Conservation (phyloP, 2,329 filamentous ascomycete species). For the Claviceps digitariae region DNA sequence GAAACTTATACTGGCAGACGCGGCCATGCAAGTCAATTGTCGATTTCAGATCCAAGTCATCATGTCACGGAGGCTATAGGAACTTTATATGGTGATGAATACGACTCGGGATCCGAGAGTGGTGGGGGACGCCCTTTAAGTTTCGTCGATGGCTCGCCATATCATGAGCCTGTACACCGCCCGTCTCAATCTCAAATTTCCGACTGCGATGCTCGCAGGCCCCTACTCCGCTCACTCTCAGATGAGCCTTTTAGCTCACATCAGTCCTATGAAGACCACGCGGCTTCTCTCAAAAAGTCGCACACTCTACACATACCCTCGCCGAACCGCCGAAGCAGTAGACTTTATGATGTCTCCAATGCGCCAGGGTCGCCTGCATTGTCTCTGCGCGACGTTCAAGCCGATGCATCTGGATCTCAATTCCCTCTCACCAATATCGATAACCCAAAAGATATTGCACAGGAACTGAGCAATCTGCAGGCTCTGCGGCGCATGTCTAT, state of each 20-base stretch:
- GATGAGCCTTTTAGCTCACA: conserved; percentile 24
- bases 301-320: conserved; percentile 27
- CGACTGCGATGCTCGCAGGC: conserved; percentile 24
- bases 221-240: conserved; percentile 31
- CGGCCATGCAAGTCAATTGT: conserved; percentile 44
- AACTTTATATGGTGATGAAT: conserved; percentile 72
- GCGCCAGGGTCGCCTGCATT: conserved; percentile 38
- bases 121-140: conserved; percentile 51
- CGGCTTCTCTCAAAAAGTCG: conserved; percentile 24
- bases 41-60: conserved; percentile 77
- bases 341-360: conserved; percentile 27
- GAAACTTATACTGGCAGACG: conserved; percentile 44
- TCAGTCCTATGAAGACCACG: conserved; percentile 19
- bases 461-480: conserved; percentile 85
- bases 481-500: conserved; percentile 87
- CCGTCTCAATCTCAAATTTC: conserved; percentile 12
- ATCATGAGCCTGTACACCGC: conserved; percentile 35
- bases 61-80: conserved; percentile 92
- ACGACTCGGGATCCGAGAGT: conserved; percentile 41
- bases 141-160: conserved; percentile 48
- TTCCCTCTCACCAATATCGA: conserved; percentile 85
- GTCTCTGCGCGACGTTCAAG: conserved; percentile 39
- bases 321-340: conserved; percentile 26
- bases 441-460: conserved; percentile 75
- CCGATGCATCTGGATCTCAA: conserved; percentile 48